Evolutionary conservation across 306 rosid species (phyloP).

Genomic region (Oxytropis ochrocephala): DNA sequence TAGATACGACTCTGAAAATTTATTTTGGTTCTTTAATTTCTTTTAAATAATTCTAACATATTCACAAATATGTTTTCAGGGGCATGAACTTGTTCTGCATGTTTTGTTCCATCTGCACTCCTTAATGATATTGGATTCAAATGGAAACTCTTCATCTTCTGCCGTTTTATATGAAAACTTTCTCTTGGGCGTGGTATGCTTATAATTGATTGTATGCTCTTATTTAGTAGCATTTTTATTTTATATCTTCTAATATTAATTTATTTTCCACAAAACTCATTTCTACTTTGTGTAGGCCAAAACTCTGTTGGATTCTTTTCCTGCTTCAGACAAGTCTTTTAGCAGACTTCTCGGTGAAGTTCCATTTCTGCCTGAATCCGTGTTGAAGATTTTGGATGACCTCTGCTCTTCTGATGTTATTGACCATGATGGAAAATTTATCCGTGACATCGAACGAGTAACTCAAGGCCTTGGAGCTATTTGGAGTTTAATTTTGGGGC

Average conservation of each 20-base stretch:
- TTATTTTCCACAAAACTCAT: slow-evolving; percentile 17
- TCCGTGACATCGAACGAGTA: slow-evolving; percentile 82
- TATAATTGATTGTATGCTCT: slow-evolving; percentile 20
- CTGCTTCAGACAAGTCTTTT: slow-evolving; percentile 91
- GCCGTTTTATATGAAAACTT: slow-evolving; percentile 71
- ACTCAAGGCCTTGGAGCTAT: slow-evolving; percentile 98
- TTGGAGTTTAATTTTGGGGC: slow-evolving; percentile 93
- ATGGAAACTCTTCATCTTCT: slow-evolving; percentile 47
- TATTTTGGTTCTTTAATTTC: slow-evolving; percentile 8
- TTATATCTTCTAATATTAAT: background rate
- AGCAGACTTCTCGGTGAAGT: slow-evolving; percentile 96
- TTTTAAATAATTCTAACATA: slow-evolving; percentile 14
- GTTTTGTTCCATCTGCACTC: slow-evolving; percentile 80
- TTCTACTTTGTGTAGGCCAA: slow-evolving; percentile 53
- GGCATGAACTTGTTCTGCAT: slow-evolving; percentile 88
- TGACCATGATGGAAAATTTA: slow-evolving; percentile 58
- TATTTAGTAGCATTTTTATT: background rate
- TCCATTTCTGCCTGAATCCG: slow-evolving; percentile 75
- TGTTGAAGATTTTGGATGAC: slow-evolving; percentile 61
- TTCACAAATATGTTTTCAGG: slow-evolving; percentile 50
- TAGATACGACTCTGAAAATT: background rate
- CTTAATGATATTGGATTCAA: slow-evolving; percentile 48
- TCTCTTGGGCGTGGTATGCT: slow-evolving; percentile 79
- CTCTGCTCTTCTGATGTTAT: slow-evolving; percentile 69
- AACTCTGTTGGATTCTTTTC: slow-evolving; percentile 71